Evolutionary conservation across 768 basidiomycete genomes (phyloP).

Genomic region (Suillus subalutaceus): DNA sequence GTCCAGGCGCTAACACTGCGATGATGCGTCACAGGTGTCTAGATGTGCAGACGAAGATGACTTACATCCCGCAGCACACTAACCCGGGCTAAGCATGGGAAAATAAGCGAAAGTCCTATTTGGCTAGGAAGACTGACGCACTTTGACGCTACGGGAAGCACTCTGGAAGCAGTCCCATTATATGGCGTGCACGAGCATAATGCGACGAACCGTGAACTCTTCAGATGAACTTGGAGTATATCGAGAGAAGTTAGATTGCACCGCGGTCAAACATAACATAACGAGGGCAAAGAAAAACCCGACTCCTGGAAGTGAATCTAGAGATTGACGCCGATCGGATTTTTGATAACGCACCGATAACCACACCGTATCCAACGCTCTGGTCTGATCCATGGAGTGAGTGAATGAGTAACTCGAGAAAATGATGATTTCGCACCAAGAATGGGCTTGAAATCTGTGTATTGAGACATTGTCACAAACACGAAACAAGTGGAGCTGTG

Average conservation of each 20-base stretch:
- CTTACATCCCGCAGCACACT: constrained; percentile 39
- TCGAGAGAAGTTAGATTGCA: constrained; percentile 38
- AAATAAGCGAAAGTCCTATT: neutral
- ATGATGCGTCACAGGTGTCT: neutral
- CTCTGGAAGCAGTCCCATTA: constrained; percentile 20
- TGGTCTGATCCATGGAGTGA: constrained; percentile 20
- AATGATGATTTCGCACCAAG: constrained; percentile 29
- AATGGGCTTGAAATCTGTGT: constrained; percentile 43
- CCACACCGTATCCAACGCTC: constrained; percentile 39
- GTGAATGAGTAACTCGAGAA: neutral
- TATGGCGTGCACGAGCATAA: neutral
- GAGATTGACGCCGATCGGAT: neutral
- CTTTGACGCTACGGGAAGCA: constrained; percentile 37
- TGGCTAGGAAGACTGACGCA: constrained; percentile 8
- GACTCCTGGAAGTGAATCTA: constrained; percentile 25
- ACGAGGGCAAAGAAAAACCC: constrained; percentile 40
- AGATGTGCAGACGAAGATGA: neutral
- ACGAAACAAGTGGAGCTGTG: no score
- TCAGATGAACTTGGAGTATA: constrained; percentile 37
- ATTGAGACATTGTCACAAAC: constrained; percentile 9
- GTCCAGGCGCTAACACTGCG: constrained; percentile 40
- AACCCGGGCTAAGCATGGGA: constrained; percentile 30
- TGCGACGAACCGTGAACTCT: constrained; percentile 31
- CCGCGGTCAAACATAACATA: constrained; percentile 35
- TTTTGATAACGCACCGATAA: constrained; percentile 30